A percentile compares a stretch with the other conserved stretches of the same genome.
phyloP scores from a whole-genome alignment of 164 flowering plant genomes.

The Magnolia officinalis region DNA sequence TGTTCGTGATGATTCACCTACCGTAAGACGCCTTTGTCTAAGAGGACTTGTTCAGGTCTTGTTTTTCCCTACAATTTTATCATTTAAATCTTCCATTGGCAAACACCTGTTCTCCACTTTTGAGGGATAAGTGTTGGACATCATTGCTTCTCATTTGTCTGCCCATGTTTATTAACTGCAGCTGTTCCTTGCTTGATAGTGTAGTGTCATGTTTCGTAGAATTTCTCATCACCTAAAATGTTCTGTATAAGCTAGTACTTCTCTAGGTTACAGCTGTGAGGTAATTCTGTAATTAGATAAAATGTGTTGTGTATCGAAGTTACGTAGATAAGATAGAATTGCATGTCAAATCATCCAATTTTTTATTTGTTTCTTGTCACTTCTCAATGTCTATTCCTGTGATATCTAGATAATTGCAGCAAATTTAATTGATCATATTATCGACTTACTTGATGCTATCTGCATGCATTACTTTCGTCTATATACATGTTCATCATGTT shows the following conservation, averaged over 20 bases:
- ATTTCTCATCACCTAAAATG: background rate
- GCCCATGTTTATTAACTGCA: background rate
- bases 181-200: background rate
- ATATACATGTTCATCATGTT: too few species aligned
- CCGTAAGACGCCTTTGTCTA: conserved; percentile 85
- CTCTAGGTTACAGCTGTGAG: background rate
- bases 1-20: conserved; percentile 89
- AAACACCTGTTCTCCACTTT: background rate
- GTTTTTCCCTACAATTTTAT: conserved; percentile 5
- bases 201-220: background rate
- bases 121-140: background rate
- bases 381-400: too few species aligned
- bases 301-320: background rate
- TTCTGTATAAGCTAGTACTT: background rate
- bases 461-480: too few species aligned
- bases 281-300: background rate
- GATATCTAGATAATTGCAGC: too few species aligned
- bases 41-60: conserved; percentile 91
- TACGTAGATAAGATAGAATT: too few species aligned
- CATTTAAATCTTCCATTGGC: background rate
- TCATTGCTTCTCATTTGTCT: background rate
- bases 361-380: too few species aligned
- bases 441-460: too few species aligned
- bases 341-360: too few species aligned
- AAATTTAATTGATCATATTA: too few species aligned